Conservation (phyloP, 441 rosid genomes). For the Populus hybrid region DNA sequence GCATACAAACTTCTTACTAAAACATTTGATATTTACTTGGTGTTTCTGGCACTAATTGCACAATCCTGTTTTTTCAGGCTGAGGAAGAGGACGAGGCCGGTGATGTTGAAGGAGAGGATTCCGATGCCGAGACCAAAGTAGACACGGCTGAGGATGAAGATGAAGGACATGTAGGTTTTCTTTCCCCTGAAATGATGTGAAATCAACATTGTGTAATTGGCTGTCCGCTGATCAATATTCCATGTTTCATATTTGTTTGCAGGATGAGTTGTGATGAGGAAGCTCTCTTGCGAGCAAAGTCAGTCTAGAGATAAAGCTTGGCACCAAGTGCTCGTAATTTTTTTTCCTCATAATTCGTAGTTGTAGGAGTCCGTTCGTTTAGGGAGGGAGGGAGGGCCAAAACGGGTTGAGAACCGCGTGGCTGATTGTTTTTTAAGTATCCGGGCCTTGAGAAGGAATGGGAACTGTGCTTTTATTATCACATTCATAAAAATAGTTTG, state of each 20-base stretch:
- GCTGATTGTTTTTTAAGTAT: conserved; percentile 11
- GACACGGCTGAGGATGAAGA: conserved; percentile 38
- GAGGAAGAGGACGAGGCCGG: conserved; percentile 43
- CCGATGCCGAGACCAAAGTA: conserved; percentile 31
- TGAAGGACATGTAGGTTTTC: conserved; percentile 44
- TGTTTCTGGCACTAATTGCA: conserved; percentile 2
- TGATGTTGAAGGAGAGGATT: conserved; percentile 43
- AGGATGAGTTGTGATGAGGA: conserved; percentile 68
- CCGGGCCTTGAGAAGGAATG: conserved; percentile 15
- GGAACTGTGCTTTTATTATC: neutral
- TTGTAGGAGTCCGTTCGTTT: conserved; percentile 14
- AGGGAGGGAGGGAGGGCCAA: conserved; percentile 1
- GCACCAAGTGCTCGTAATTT: conserved; percentile 9
- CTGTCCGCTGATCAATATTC: neutral
- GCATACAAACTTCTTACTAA: conserved; percentile 2
- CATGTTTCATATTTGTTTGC: conserved; percentile 12
- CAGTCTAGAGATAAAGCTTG: conserved; percentile 3
- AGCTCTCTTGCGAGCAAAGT: neutral
- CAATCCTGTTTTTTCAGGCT: conserved; percentile 29
- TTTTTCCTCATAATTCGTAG: conserved; percentile 13
- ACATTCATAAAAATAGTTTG: conserved; percentile 17
- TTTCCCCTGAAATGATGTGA: neutral
- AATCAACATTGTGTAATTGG: neutral
- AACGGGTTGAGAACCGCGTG: conserved; percentile 16
- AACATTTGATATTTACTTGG: neutral